phyloP scores from a whole-genome alignment of 176 grass and related monocot genomes.

The Raddia distichophylla region DNA sequence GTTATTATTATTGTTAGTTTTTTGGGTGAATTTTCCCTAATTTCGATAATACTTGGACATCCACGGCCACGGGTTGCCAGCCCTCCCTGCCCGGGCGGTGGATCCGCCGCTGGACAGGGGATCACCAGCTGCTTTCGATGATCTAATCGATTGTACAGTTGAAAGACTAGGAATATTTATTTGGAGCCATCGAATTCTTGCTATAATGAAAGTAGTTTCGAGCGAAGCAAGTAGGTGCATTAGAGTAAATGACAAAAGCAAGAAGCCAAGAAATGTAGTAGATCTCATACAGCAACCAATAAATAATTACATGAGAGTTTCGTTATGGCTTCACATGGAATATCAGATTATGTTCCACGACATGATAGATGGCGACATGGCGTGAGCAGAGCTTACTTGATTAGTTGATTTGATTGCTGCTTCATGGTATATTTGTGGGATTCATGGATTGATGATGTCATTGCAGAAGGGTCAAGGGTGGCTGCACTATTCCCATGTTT shows the following conservation, averaged over 20 bases:
- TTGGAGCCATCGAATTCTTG: not conserved
- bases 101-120: not conserved
- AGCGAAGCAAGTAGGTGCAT: conserved; percentile 8
- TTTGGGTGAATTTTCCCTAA: too few relatives aligned
- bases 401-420: not conserved
- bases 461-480: conserved; percentile 53
- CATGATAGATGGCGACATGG: not conserved
- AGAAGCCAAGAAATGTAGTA: conserved; percentile 10
- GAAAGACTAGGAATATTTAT: not conserved
- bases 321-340: not conserved
- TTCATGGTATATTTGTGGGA: not conserved
- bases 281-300: conserved; percentile 23
- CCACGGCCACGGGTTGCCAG: too few relatives aligned
- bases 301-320: not conserved
- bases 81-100: too few relatives aligned
- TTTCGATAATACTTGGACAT: too few relatives aligned
- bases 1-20: too few relatives aligned
- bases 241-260: not conserved
- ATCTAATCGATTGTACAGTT: conserved; percentile 14
- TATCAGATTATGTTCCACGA: not conserved
- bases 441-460: conserved; percentile 33
- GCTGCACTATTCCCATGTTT: not conserved
- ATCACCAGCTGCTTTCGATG: conserved; percentile 25
- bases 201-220: not conserved
- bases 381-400: not conserved